Base-by-base conservation (phyloP, 768 basidiomycete genomes). In the Calocybe cyanea region DNA sequence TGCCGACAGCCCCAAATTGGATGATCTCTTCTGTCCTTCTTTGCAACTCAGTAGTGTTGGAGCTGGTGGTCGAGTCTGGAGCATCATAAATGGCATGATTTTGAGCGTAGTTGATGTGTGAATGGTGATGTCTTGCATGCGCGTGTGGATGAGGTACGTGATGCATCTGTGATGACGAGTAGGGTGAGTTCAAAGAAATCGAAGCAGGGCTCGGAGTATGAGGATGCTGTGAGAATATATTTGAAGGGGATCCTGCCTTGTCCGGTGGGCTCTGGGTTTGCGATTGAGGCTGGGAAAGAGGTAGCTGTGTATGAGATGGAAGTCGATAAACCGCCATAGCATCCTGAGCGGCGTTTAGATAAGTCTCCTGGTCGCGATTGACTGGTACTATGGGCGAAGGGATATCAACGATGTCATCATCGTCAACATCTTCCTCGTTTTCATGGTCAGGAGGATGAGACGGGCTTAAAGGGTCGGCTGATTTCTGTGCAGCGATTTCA, bases 401-500 rank as follows among this genome's bases (percentile, higher is more conserved):
- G 45, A 41, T 53, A 43, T 45, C 53, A 42, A 50, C 45, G 30
- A 68, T 67, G 43, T 75, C 73, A 24, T 76, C 73, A 46, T 71
- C 72, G 34, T 72, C 73, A 33, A 65, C 59, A 7, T 53, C 51
- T n/a, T 52, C 51, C 11, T 52, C 52, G 14, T 53, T 41, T 13
- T 44, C 43, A n/a, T 36, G 33, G 0, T 63, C 56, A 35, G 59
- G 52, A 11, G 52, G 52, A 21, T 62, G 57, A 45, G 53, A 43
- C 24, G 60, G 41, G 30, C 61, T 56, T 28, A 63, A 63, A 14
- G 68, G 59, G n/a, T 63, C 57, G 18, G 68, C 63, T 3, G 64
- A 52, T 54, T 86, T 86, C 60, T 89, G 86, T 0, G 88, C 86
- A 0, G 89, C 88, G 38, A 94, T 93, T 66, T 98, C 94, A 15